Base-by-base conservation (phyloP, 495 filamentous ascomycete species). In the Daldinia childiae region DNA sequence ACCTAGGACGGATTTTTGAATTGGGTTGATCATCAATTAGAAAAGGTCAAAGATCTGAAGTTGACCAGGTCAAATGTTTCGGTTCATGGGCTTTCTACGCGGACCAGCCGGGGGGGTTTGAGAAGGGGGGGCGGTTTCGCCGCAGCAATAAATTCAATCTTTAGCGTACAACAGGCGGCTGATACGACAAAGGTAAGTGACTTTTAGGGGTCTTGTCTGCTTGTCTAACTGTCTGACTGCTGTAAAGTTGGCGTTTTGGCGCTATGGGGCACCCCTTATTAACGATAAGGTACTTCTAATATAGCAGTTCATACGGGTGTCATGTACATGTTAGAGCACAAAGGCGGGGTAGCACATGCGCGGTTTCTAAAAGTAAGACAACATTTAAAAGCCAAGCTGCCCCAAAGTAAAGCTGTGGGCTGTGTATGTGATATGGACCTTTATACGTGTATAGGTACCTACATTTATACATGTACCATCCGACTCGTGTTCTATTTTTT, bases 281-380 rank as follows among this genome's bases (percentile, higher is more conserved):
- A 54, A 54, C 12, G 24, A 52, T 52, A 52, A 29, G 26, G 50
- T 26, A 52, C 26, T 8, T 29, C 43, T 21, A 48, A 21, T 19
- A 48, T 19, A 48, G 39, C 17, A n/a, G 39, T 41, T 41, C 34
- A 14, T 36, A 36, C 34, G 12, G 11, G 34, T 36, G 12, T 11
- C 2, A 36, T 36, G 48, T 51, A 26, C 26, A 1, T 26, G 3
- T 54, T 11, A 57, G 30, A 57, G 30, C 14, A 61, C 39, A 71
- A 71, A 71, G 68, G 68, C 68, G 68, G 68, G 68, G 68, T 66
- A 71, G 68, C 58, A 71, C 55, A 65, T 66, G 68, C 50, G 62
- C 30, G 62, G 48, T 66, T 71, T 61, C 64, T 27, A 67, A 45
- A 56, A 52, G 32, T 59, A 59, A 69, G 43, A 48, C 43, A 48